Evolutionary conservation across 2,329 filamentous ascomycete genomes (phyloP).

Genomic region (Aspergillus alliaceus): DNA sequence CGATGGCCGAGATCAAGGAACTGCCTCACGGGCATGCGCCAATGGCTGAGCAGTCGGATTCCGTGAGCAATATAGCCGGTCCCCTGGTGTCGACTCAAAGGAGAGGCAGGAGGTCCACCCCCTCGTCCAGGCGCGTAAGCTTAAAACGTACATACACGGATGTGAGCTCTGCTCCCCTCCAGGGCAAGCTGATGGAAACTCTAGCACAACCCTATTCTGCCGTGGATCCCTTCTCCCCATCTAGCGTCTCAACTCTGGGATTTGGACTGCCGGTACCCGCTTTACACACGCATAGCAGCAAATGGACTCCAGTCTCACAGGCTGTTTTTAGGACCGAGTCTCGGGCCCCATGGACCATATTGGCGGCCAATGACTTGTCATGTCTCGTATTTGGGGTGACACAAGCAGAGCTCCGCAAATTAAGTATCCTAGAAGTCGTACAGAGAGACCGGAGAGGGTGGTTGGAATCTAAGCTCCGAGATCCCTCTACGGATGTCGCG

Average conservation of each 20-base stretch:
- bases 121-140: constrained; percentile 62
- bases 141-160: constrained; percentile 90
- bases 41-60: constrained; percentile 23
- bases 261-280: constrained; percentile 49
- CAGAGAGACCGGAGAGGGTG: constrained; percentile 84
- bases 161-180: constrained; percentile 69
- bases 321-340: constrained; percentile 97
- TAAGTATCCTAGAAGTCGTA: constrained; percentile 94
- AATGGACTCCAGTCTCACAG: constrained; percentile 88
- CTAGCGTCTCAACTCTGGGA: constrained; percentile 35
- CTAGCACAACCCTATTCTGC: constrained; percentile 77
- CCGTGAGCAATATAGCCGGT: constrained; percentile 31
- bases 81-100: constrained; percentile 32
- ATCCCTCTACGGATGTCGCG: constrained; percentile 56
- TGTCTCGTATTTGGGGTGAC: constrained; percentile 99
- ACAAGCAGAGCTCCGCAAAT: constrained; percentile 88
- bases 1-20: constrained; percentile 21
- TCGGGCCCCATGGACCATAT: constrained; percentile 88
- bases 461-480: constrained; percentile 80
- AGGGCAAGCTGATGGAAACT: constrained; percentile 81
- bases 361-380: constrained; percentile 92
- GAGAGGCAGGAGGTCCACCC: constrained; percentile 43
- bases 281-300: constrained; percentile 84
- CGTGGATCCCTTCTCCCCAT: constrained; percentile 45
- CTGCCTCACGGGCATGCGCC: constrained; percentile 21